Base-by-base conservation (phyloP, 1,284 basidiomycete species). In the Exobasidium cylindrosporum region DNA sequence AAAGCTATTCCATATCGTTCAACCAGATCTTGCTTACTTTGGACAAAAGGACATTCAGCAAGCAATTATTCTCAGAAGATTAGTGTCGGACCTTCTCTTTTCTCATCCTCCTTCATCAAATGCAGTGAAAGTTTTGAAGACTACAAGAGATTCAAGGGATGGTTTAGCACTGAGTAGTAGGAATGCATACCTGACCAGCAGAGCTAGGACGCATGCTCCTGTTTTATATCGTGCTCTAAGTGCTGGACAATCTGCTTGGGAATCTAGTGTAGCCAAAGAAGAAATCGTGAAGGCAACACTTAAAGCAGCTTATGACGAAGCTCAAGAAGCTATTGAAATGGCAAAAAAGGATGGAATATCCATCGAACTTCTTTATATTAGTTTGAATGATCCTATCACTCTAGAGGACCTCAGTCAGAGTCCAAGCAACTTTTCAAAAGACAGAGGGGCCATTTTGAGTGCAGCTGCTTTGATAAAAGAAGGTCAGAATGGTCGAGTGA, bases 11-110 rank as follows among this genome's bases (percentile, higher is more conserved):
- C 94, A 97, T 77, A 86, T 87, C 52, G 86, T 97, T 47, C 87
- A 95, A 90, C 95, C 95, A 1, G 91, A 91, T 57, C 86, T 87
- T 61, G 88, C 91, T 24, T 98, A 97, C 81, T 97, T 98, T 74
- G 95, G 96, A 0, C 95, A 97, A 81, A 98, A 98, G 80, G 95
- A 98, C 77, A 97, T 98, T 60, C 95, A 98, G 79, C 95, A 98
- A 79, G 91, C 90, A 0, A 82, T 97, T 6, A 82, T 98, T 23
- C 84, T 98, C 24, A 88, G 89, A 49, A 87, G 89, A n/a, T 84
- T 98, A 80, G 86, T 87, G 56, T 83, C 84, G 31, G 95, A 98
- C 79, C 84, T 97, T 1, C 85, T 95, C 21, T 82, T 93, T 14
- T 82, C 89, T 4, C 85, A 91, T 74, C 95, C 82, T 0, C 66